Evolutionary conservation across 352 stramenopile species (phyloP).

Genomic region (Pythium aquatile): DNA sequence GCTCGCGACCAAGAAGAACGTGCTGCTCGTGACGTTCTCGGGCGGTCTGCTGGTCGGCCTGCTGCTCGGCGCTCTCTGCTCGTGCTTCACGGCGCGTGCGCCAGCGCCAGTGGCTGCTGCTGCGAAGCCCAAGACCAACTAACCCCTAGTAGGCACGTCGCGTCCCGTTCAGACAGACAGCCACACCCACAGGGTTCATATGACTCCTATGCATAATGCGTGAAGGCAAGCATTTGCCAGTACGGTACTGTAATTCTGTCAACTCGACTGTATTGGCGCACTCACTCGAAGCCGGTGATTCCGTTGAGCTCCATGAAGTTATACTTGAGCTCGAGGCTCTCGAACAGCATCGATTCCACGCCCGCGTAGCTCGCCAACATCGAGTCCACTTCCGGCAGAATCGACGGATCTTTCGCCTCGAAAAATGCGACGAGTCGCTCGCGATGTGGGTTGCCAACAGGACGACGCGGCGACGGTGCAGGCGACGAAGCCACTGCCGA

Average conservation of each 20-base stretch:
- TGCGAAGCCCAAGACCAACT: slow-evolving; percentile 63
- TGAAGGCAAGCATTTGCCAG: too few species aligned
- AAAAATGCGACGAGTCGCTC: slow-evolving; percentile 62
- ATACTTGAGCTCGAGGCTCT: slow-evolving; percentile 85
- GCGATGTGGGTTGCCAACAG: slow-evolving; percentile 39
- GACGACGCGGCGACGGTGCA: background rate
- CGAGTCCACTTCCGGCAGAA: slow-evolving; percentile 64
- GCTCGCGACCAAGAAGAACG: slow-evolving; percentile 80
- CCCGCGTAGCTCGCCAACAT: slow-evolving; percentile 75
- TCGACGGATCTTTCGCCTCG: slow-evolving; percentile 57
- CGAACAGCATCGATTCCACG: slow-evolving; percentile 72
- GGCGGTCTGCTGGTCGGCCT: slow-evolving; percentile 60
- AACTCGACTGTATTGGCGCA: too few species aligned
- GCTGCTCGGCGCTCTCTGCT: slow-evolving; percentile 65
- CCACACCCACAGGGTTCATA: too few species aligned
- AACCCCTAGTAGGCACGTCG: slow-evolving; percentile 1
- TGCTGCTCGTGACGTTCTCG: slow-evolving; percentile 74
- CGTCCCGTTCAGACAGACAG: too few species aligned
- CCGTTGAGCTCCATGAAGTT: slow-evolving; percentile 57
- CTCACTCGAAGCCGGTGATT: background rate
- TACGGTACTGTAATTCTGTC: too few species aligned
- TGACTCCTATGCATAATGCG: too few species aligned
- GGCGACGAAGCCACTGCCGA: background rate
- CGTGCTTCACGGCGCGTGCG: slow-evolving; percentile 61
- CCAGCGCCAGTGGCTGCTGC: slow-evolving; percentile 17